These are phyloP conservation scores for Aquilaria sinensis DNA, from an alignment of 345 rosid genomes.

Conservation along the genomic window DNA sequence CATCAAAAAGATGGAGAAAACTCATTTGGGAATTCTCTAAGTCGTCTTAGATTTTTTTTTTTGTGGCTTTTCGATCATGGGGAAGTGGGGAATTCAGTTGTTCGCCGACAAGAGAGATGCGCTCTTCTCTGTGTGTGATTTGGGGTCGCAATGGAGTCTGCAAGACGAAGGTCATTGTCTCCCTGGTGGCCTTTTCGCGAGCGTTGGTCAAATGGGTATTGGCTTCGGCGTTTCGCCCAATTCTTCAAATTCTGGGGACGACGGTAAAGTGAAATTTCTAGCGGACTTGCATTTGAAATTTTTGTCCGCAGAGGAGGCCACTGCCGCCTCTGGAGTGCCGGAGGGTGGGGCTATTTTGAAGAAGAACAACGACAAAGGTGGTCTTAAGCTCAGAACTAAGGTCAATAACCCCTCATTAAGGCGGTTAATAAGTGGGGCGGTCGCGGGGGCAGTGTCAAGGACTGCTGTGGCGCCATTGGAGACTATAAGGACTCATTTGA, in stretches of 20 bases:
- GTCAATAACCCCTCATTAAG: conserved; percentile 75
- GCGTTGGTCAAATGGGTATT: conserved; percentile 68
- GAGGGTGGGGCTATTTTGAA: conserved; percentile 33
- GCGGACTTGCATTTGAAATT: conserved; percentile 58
- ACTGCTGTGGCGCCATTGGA: conserved; percentile 96
- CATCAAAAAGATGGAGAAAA: too few relatives aligned
- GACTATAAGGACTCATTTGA: conserved; percentile 94
- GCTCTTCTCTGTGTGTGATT: conserved; percentile 43
- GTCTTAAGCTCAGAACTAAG: conserved; percentile 69
- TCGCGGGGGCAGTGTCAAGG: conserved; percentile 91
- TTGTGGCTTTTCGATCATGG: conserved; percentile 30
- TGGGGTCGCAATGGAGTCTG: conserved; percentile 45
- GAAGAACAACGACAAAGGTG: conserved; percentile 38
- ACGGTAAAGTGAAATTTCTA: conserved; percentile 27
- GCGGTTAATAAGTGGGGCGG: conserved; percentile 78
- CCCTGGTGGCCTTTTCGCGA: conserved; percentile 61
- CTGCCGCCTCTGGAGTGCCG: conserved; percentile 29
- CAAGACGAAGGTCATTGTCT: conserved; percentile 25
- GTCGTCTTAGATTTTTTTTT: too few relatives aligned
- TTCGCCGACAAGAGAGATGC: conserved; percentile 59
- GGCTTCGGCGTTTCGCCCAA: conserved; percentile 39
- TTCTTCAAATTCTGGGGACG: conserved; percentile 32
- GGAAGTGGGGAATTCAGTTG: conserved; percentile 39
- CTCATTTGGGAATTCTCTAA: too few relatives aligned
- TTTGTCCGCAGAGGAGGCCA: conserved; percentile 27